phyloP scores from a whole-genome alignment of 2,329 filamentous ascomycete species.

The Coccinonectria pachysandricola region DNA sequence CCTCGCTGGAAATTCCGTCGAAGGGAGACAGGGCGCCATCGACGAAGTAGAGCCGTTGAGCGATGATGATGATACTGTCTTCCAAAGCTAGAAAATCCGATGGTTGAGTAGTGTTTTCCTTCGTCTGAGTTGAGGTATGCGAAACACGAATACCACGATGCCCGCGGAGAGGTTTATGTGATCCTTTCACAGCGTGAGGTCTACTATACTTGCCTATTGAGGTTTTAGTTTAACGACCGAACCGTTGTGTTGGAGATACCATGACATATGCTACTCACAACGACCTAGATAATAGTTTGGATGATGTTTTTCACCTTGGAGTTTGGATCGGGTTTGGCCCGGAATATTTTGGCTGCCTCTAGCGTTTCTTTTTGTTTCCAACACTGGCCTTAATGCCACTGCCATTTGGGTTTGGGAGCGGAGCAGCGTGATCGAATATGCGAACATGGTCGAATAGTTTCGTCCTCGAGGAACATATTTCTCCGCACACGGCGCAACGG shows the following conservation, averaged over 20 bases:
- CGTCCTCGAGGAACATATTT: slow-evolving; percentile 49
- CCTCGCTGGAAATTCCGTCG: slow-evolving; percentile 36
- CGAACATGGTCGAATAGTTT: slow-evolving; percentile 66
- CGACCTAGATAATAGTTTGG: no score
- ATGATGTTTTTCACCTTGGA: neutral
- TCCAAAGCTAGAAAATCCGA: slow-evolving; percentile 15
- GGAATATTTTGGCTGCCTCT: no score
- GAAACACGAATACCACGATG: no score
- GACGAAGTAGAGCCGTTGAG: slow-evolving; percentile 88
- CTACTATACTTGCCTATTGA: no score
- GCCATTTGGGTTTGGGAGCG: slow-evolving; percentile 18
- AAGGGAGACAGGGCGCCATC: slow-evolving; percentile 61
- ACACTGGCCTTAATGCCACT: slow-evolving; percentile 4
- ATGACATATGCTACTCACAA: no score
- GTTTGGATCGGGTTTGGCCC: no score
- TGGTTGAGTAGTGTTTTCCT: slow-evolving; percentile 4
- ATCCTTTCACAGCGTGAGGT: no score
- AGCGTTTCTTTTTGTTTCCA: slow-evolving; percentile 29
- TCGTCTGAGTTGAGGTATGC: slow-evolving; percentile 10
- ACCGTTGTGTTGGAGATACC: no score
- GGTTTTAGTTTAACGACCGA: no score
- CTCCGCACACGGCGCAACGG: slow-evolving; percentile 35
- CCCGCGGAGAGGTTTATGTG: no score
- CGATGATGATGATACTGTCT: slow-evolving; percentile 47
- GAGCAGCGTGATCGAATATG: slow-evolving; percentile 53